phyloP scores from a whole-genome alignment of 2,329 filamentous ascomycete genomes.

The Curvularia hawaiiensis region DNA sequence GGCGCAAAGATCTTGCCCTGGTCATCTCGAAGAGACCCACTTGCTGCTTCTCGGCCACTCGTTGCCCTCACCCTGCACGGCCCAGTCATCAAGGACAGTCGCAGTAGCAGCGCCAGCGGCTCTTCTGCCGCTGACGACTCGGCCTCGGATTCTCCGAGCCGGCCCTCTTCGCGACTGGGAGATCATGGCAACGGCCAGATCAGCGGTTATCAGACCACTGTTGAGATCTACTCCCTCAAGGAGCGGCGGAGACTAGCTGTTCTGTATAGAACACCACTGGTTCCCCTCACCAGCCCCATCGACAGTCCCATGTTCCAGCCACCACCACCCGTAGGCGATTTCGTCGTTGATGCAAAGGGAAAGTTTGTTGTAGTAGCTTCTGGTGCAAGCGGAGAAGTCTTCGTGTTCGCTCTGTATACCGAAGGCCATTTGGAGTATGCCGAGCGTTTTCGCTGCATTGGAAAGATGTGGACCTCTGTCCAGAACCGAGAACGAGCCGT shows the following conservation, averaged over 20 bases:
- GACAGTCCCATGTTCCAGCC: slow-evolving; percentile 68
- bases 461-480: slow-evolving; percentile 90
- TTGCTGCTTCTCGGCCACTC: slow-evolving; percentile 68
- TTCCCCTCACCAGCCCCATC: slow-evolving; percentile 62
- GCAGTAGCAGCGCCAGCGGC: slow-evolving; percentile 42
- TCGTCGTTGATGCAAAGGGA: slow-evolving; percentile 74
- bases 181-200: slow-evolving; percentile 46
- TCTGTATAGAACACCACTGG: slow-evolving; percentile 71
- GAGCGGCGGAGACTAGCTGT: slow-evolving; percentile 74
- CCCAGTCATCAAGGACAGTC: slow-evolving; percentile 62
- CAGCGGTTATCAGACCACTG: slow-evolving; percentile 79
- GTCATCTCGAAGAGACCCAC: slow-evolving; percentile 59
- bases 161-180: slow-evolving; percentile 40
- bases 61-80: slow-evolving; percentile 83
- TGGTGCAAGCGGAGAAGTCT: slow-evolving; percentile 84
- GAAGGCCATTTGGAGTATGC: slow-evolving; percentile 34
- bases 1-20: slow-evolving; percentile 83
- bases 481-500: slow-evolving; percentile 57
- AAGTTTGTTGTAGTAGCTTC: slow-evolving; percentile 77
- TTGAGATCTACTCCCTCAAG: slow-evolving; percentile 85
- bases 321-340: slow-evolving; percentile 72
- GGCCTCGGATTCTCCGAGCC: slow-evolving; percentile 43
- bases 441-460: slow-evolving; percentile 68
- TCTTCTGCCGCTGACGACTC: slow-evolving; percentile 47
- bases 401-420: slow-evolving; percentile 63